Evolutionary conservation across 345 rosid genomes (phyloP).

Genomic region (Pistacia vera): DNA sequence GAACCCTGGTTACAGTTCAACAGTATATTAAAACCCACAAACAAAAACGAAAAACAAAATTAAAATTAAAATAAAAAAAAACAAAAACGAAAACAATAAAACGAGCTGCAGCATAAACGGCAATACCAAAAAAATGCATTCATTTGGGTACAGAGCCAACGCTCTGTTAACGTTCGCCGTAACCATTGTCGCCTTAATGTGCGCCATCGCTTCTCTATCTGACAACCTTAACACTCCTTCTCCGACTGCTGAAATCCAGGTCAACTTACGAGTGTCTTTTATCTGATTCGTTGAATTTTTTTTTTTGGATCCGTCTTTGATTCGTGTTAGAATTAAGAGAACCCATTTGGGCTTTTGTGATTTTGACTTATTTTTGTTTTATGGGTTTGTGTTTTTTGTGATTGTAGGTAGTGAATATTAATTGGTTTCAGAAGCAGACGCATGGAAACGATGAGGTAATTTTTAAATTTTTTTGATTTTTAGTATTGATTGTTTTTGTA

Average conservation of each 20-base stretch:
- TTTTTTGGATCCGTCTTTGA: neutral
- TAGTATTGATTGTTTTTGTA: neutral
- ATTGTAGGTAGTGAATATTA: constrained; percentile 77
- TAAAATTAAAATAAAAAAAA: neutral
- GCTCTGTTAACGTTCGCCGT: constrained; percentile 82
- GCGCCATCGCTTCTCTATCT: constrained; percentile 81
- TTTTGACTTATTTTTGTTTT: constrained; percentile 16
- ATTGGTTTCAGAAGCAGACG: constrained; percentile 87
- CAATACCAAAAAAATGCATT: constrained; percentile 56
- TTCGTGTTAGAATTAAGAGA: constrained; percentile 18
- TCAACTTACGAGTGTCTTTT: constrained; percentile 13
- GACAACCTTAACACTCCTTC: constrained; percentile 83
- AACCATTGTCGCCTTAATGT: constrained; percentile 80
- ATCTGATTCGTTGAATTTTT: neutral
- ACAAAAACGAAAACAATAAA: neutral
- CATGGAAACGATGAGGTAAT: constrained; percentile 92
- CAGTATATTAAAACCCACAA: neutral
- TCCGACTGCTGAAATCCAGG: constrained; percentile 90
- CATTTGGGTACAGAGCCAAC: constrained; percentile 87
- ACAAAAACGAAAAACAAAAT: neutral
- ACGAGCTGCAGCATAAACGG: neutral
- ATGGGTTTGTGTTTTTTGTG: constrained; percentile 23
- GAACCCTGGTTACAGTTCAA: neutral
- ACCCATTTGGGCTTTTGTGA: neutral
- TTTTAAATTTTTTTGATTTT: neutral